Conservation (phyloP, 2,329 filamentous ascomycete species). For the Calonectria honghensis region DNA sequence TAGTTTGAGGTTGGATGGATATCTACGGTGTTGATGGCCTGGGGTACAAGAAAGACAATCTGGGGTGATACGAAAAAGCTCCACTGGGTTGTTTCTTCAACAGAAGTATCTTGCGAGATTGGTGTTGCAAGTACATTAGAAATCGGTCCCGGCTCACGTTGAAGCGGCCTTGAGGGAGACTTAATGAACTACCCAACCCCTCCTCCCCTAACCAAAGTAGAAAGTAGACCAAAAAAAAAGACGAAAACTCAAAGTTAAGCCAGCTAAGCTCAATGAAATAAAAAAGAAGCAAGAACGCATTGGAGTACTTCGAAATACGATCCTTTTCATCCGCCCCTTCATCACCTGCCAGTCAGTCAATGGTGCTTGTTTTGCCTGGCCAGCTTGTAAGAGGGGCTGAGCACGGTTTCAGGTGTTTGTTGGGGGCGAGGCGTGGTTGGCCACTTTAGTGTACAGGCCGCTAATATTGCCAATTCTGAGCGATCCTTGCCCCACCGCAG, state of each 20-base stretch:
- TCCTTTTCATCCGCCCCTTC: conserved; percentile 3
- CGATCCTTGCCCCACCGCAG: conserved; percentile 4
- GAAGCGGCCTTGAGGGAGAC: not conserved
- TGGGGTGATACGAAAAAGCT: not conserved
- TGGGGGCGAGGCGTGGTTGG: conserved; percentile 35
- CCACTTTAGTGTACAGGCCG: conserved; percentile 3
- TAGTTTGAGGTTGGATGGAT: conserved; percentile 4
- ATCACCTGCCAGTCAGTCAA: conserved; percentile 13
- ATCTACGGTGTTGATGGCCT: not conserved
- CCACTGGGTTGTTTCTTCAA: not conserved
- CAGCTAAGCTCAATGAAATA: not conserved
- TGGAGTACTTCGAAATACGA: not conserved
- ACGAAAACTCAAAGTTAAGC: not conserved
- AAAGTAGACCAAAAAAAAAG: not conserved
- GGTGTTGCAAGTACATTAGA: conserved; percentile 6
- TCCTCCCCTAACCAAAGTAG: not conserved
- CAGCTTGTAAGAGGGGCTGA: conserved; percentile 15
- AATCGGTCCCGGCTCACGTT: not conserved
- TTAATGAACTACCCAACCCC: not conserved
- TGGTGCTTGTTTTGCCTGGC: conserved; percentile 19
- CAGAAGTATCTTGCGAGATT: not conserved
- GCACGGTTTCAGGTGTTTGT: conserved; percentile 37
- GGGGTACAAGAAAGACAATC: not conserved
- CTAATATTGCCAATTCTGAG: conserved; percentile 17
- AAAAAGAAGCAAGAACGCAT: conserved; percentile 12